These are phyloP conservation scores for Pichia occidentalis DNA, from an alignment of 805 yeast species.

Conservation along the genomic window DNA sequence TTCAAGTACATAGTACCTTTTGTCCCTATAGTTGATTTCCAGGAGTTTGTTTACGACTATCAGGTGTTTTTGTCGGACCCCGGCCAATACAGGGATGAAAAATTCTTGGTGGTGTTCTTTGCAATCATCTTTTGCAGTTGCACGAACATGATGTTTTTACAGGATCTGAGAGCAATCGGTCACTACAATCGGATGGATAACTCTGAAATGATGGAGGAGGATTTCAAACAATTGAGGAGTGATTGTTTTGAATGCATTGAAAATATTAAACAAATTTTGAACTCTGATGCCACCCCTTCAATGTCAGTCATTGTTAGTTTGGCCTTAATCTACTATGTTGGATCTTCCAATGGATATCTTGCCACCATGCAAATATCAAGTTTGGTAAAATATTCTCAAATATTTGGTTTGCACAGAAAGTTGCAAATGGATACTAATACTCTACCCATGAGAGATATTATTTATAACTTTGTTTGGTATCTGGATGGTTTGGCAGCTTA, in stretches of 20 bases:
- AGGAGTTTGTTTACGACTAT: slow-evolving; percentile 18
- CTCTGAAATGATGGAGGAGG: neutral
- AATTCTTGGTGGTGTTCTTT: slow-evolving; percentile 15
- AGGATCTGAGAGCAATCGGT: neutral
- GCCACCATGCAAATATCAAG: slow-evolving; percentile 14
- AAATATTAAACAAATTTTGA: slow-evolving; percentile 16
- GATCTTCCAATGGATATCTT: slow-evolving; percentile 19
- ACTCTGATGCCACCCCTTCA: slow-evolving; percentile 18
- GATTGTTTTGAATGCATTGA: slow-evolving; percentile 17
- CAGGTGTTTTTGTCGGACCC: slow-evolving; percentile 14
- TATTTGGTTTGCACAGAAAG: slow-evolving; percentile 19
- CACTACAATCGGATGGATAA: neutral
- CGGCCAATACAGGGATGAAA: slow-evolving; percentile 9
- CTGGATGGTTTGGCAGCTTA: slow-evolving; percentile 20
- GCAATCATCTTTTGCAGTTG: slow-evolving; percentile 21
- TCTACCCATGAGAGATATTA: slow-evolving; percentile 15
- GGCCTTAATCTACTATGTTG: slow-evolving; percentile 18
- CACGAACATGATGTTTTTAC: slow-evolving; percentile 11
- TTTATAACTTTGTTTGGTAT: slow-evolving; percentile 20
- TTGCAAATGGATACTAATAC: slow-evolving; percentile 8
- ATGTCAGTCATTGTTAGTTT: slow-evolving; percentile 17
- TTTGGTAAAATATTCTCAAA: slow-evolving; percentile 15
- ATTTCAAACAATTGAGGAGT: slow-evolving; percentile 13
- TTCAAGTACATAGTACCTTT: slow-evolving; percentile 18
- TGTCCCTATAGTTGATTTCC: slow-evolving; percentile 20